Conservation (phyloP, 768 basidiomycete genomes). For the Lactarius tabidus region DNA sequence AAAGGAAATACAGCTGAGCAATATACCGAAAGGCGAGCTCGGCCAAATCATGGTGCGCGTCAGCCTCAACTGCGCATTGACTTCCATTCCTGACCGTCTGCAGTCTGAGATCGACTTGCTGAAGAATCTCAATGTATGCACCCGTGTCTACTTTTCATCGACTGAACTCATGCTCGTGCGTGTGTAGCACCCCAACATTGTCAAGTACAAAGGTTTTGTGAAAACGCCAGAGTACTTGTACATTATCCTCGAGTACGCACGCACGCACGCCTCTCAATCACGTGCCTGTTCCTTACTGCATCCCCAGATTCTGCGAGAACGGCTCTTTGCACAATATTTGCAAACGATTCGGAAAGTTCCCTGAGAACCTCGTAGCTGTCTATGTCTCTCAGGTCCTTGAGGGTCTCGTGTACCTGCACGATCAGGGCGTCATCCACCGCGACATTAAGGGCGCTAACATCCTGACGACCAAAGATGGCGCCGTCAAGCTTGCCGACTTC, state of each 20-base stretch:
- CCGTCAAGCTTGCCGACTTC: constrained; percentile 98
- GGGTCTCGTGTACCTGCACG: constrained; percentile 94
- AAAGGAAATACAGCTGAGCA: constrained; percentile 94
- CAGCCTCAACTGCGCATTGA: not conserved
- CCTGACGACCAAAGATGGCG: constrained; percentile 96
- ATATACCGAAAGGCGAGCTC: constrained; percentile 89
- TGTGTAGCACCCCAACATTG: constrained; percentile 87
- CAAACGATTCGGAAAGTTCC: constrained; percentile 98
- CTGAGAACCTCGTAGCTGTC: constrained; percentile 92
- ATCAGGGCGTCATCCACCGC: constrained; percentile 98
- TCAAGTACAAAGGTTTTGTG: constrained; percentile 98
- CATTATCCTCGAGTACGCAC: constrained; percentile 86
- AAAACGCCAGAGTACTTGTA: constrained; percentile 92
- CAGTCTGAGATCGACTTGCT: constrained; percentile 96
- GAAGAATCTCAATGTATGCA: constrained; percentile 87
- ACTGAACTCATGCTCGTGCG: not conserved
- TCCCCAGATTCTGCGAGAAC: constrained; percentile 87
- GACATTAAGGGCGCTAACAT: constrained; percentile 99
- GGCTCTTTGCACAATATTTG: constrained; percentile 93
- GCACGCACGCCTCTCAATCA: not conserved
- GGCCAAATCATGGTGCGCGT: constrained; percentile 90
- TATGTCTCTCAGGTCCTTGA: constrained; percentile 96
- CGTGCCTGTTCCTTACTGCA: not conserved
- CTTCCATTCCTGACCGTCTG: not conserved
- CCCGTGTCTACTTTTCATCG: not conserved